Base-by-base conservation (phyloP, 2,329 filamentous ascomycete genomes). In the Penicillium sp. region DNA sequence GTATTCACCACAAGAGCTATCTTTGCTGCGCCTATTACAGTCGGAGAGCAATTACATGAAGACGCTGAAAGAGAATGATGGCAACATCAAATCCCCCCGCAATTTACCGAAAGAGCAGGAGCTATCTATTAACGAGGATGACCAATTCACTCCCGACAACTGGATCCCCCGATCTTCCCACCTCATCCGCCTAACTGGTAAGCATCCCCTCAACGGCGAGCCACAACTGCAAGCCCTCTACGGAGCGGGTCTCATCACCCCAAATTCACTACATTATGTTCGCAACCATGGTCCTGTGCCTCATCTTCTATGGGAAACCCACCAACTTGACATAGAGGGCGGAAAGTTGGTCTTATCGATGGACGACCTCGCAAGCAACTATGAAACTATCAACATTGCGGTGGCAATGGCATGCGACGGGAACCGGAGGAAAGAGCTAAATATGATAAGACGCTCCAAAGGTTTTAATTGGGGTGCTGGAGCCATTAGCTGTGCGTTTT, bases 281-380 rank as follows among this genome's bases (percentile, higher is more conserved):
- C 79, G 88, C 8, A 91, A 91, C 58, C 88, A 91, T 60, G 87
- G 88, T 10, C 87, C 87, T 0, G 84, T 21, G 91, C 19, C 88
- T 88, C 0, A 75, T 82, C 8, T 33, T 33, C 31, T 13, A 11
- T 9, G 73, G 79, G 1, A 77, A 82, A 0, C 40, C 8, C 40
- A 43, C 23, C 75, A 80, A 3, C 87, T 76, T 65, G 79, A 74
- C 25, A 76, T 88, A 16, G 72, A 76, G 2, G 70, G 4, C 15
- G 15, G 40, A 16, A 27, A 11, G 2, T 23, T 55, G 86, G 87
- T 0, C 75, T 88, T 0, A 87, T 89, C 33, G 4, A 81, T 27
- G 21, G 40, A 43, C 5, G 8, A 43, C 10, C 23, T 43, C 15
- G 23, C 23, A 10, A n/a, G 10, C 8, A 25, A 43, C 15, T 43